Evolutionary conservation across 768 basidiomycete genomes (phyloP), one percentile per base, ranked within the genome.

Genomic region (Mycena maculata): DNA sequence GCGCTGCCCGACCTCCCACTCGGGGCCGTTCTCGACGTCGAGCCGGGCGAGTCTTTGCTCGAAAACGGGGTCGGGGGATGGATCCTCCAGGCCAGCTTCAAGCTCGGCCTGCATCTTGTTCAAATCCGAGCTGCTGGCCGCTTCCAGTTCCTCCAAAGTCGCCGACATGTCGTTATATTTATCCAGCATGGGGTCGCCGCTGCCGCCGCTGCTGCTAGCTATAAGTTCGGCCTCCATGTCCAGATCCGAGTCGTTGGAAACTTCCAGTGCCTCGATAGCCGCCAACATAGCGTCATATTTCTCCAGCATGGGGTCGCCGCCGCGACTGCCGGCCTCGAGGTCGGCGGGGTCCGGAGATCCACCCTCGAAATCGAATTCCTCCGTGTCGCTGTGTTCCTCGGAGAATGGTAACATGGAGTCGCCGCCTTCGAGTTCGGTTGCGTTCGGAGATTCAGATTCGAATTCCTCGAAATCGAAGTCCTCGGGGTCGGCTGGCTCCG

Each of bases 181-280:
- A n/a, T n/a, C n/a, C n/a, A n/a, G n/a, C n/a, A n/a, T n/a, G n/a
- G n/a, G n/a, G n/a, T n/a, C n/a, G n/a, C n/a, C n/a, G n/a, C n/a
- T n/a, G n/a, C n/a, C n/a, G n/a, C n/a, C n/a, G n/a, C n/a, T n/a
- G n/a, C n/a, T n/a, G 13, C 13, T 36, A 13, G 6, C 33, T 36
- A 6, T 6, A 36, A 36, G 6, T 36, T 7, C 33, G 13, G 6
- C 33, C 33, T 6, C 6, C 33, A 36, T 36, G 8, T 36, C 33
- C 33, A 28, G 60, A 52, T 59, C 30, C 3, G 65, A 50, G 36
- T 65, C 38, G 39, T 65, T 41, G 6, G 44, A 25, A 1, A 20
- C 9, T 38, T 63, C 57, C 48, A 63, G 13, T 18, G 60, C 47
- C 25, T 31, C 23, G 33, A 71, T 52, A 6, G 69, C 69, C 20